These are phyloP conservation scores for Starmerella davenportii DNA, from an alignment of 805 yeast species.

Conservation along the genomic window DNA sequence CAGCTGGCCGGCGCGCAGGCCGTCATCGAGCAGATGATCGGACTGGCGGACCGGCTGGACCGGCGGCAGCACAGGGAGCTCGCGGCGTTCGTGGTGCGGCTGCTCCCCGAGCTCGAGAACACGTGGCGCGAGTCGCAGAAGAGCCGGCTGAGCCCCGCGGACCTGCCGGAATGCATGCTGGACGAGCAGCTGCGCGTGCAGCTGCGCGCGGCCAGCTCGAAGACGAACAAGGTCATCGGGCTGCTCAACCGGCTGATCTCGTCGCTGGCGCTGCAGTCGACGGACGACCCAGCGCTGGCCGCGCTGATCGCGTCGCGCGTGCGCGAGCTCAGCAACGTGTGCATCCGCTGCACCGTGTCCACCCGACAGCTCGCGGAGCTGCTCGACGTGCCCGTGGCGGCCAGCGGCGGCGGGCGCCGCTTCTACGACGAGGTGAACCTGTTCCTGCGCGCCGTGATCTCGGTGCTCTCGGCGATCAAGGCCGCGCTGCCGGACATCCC, in stretches of 20 bases:
- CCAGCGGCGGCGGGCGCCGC: slow-evolving; percentile 35
- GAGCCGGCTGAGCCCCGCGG: background rate
- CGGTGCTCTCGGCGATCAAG: slow-evolving; percentile 68
- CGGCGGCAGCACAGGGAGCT: slow-evolving; percentile 75
- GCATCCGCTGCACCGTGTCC: slow-evolving; percentile 66
- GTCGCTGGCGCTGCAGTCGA: slow-evolving; percentile 10
- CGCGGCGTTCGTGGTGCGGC: slow-evolving; percentile 53
- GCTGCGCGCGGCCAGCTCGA: slow-evolving; percentile 40
- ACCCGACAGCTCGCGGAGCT: slow-evolving; percentile 46
- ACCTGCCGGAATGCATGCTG: slow-evolving; percentile 14
- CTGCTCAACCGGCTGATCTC: slow-evolving; percentile 15
- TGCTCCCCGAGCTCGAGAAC: slow-evolving; percentile 15
- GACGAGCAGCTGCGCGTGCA: slow-evolving; percentile 54
- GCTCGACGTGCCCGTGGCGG: slow-evolving; percentile 34
- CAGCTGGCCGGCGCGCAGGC: background rate
- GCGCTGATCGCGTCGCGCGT: slow-evolving; percentile 37
- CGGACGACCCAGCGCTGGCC: slow-evolving; percentile 7
- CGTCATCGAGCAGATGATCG: background rate
- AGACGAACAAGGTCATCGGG: slow-evolving; percentile 20
- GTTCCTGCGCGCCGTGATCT: slow-evolving; percentile 66
- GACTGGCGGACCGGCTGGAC: background rate
- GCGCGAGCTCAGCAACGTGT: slow-evolving; percentile 58
- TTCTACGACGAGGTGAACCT: slow-evolving; percentile 77
- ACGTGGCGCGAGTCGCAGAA: slow-evolving; percentile 9
- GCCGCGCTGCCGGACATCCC: slow-evolving; percentile 68